Conservation (phyloP, 768 basidiomycete species). For the Crucibulum laeve region DNA sequence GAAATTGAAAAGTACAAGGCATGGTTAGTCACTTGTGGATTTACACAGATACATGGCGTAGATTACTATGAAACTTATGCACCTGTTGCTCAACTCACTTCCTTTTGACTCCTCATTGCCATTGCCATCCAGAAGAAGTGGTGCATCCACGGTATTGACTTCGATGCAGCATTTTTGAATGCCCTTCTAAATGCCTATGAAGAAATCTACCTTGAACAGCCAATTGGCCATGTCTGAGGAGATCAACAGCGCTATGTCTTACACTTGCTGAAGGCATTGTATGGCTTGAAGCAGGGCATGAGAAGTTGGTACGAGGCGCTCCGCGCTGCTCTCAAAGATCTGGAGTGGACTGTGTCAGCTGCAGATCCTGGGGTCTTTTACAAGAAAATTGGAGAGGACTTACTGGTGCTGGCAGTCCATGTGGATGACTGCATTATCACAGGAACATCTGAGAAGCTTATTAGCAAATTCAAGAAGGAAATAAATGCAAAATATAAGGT, state of each 20-base stretch:
- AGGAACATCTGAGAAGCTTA: no score
- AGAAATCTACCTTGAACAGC: not conserved
- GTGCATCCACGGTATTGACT: not conserved
- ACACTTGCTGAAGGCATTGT: not conserved
- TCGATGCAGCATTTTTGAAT: not conserved
- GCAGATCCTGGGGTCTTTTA: no score
- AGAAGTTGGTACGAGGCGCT: not conserved
- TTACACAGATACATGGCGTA: conserved; percentile 11
- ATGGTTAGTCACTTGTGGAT: no score
- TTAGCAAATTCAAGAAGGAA: no score
- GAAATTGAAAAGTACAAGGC: no score
- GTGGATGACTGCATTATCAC: conserved; percentile 2
- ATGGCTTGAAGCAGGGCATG: not conserved
- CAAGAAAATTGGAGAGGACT: no score
- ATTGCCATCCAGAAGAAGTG: not conserved
- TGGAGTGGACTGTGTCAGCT: not conserved
- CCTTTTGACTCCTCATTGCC: not conserved
- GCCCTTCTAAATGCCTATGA: not conserved
- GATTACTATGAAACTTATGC: conserved; percentile 11
- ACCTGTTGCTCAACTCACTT: not conserved
- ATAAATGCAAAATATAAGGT: no score
- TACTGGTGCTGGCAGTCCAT: no score
- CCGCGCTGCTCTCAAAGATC: not conserved
- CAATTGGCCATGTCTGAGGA: not conserved
- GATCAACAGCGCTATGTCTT: not conserved